Percentiles rank a stretch among this genome's conserved stretches.
Evolutionary conservation across 225 moss, liverwort and hornwort genomes (phyloP).

Genomic region (Marchantia paleacea): DNA sequence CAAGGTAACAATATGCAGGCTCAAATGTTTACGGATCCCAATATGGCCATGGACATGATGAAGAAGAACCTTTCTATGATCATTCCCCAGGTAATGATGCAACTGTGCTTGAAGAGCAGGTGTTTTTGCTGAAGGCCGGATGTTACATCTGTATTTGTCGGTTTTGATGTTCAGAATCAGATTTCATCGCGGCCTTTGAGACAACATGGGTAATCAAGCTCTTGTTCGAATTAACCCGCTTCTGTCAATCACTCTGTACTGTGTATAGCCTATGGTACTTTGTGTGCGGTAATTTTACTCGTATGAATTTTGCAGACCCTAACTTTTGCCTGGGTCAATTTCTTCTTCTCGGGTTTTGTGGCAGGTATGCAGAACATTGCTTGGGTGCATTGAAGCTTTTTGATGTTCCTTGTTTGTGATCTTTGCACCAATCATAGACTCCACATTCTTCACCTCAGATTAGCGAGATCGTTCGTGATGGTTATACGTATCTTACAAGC

Average conservation of each 20-base stretch:
- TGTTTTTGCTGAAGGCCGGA: too few species aligned
- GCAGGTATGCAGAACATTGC: constrained; percentile 35
- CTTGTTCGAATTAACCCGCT: too few species aligned
- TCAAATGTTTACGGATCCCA: constrained; percentile 97
- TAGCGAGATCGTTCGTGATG: not conserved
- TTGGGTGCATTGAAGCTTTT: not conserved
- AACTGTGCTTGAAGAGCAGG: not conserved
- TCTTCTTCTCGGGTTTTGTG: constrained; percentile 98
- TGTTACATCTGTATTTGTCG: too few species aligned
- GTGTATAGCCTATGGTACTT: not conserved
- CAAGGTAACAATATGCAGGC: constrained; percentile 79
- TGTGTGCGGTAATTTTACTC: not conserved
- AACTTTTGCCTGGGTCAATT: constrained; percentile 97
- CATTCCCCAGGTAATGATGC: constrained; percentile 59
- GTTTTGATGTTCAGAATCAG: too few species aligned
- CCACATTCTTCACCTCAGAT: not conserved
- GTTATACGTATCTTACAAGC: not conserved
- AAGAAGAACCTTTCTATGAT: constrained; percentile 99
- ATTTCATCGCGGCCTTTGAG: too few species aligned
- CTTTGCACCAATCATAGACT: not conserved
- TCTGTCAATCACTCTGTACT: not conserved
- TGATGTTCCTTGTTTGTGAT: not conserved
- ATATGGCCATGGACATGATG: constrained; percentile 99
- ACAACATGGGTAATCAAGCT: too few species aligned
- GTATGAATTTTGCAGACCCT: constrained; percentile 53